phyloP scores from a whole-genome alignment of 2,329 filamentous ascomycete genomes.

The Lecanoromycetidae sp. region DNA sequence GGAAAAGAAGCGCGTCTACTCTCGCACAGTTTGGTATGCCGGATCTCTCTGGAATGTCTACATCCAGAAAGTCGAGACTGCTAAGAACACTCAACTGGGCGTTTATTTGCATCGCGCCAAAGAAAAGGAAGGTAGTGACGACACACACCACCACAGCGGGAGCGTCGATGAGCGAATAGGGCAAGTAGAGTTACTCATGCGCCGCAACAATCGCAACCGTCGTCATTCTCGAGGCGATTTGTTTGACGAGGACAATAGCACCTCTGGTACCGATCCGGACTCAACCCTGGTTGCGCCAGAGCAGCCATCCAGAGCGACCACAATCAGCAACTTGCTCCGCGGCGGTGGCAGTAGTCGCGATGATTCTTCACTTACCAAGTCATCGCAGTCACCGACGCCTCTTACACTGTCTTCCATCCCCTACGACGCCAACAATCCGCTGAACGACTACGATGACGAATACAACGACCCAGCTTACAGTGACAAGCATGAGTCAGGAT shows the following conservation, averaged over 20 bases:
- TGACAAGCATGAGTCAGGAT: slow-evolving; percentile 19
- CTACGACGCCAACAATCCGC: slow-evolving; percentile 8
- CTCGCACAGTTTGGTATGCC: slow-evolving; percentile 47
- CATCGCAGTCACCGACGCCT: slow-evolving; percentile 20
- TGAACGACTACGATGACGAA: slow-evolving; percentile 23
- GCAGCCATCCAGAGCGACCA: slow-evolving; percentile 13
- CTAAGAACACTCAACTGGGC: slow-evolving; percentile 44
- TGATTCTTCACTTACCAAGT: slow-evolving; percentile 18
- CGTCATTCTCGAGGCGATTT: slow-evolving; percentile 11
- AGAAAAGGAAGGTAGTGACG: slow-evolving; percentile 37
- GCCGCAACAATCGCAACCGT: slow-evolving; percentile 14
- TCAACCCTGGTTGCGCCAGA: slow-evolving; percentile 22
- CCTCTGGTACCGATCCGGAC: slow-evolving; percentile 35
- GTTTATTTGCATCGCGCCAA: slow-evolving; percentile 49
- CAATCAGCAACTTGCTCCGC: slow-evolving; percentile 22
- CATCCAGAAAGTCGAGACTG: slow-evolving; percentile 45
- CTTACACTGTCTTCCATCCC: slow-evolving; percentile 15
- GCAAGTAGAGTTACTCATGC: slow-evolving; percentile 41
- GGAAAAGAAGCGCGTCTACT: slow-evolving; percentile 48
- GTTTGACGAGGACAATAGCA: slow-evolving; percentile 31
- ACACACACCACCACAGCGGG: slow-evolving; percentile 25
- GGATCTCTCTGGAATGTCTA: slow-evolving; percentile 51
- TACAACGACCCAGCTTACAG: slow-evolving; percentile 15
- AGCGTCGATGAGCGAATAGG: slow-evolving; percentile 44
- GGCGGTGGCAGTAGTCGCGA: slow-evolving; percentile 14